Conservation (phyloP, 208 protist species). For the Kentomonas sorsogonicus region DNA sequence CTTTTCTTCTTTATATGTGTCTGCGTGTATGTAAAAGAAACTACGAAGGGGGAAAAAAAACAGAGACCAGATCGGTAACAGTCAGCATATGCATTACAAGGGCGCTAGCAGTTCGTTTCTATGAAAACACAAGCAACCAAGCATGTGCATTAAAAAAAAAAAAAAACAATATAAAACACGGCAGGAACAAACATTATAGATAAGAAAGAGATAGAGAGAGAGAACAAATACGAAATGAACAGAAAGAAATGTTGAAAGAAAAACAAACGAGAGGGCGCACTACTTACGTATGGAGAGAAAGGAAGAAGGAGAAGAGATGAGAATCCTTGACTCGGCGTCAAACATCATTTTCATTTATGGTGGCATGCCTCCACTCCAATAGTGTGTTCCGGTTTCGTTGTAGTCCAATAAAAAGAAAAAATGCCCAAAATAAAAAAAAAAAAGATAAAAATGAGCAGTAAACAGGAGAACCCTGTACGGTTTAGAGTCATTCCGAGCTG, state of each 20-base stretch:
- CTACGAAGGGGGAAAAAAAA: not conserved
- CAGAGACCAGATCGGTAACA: too few relatives aligned
- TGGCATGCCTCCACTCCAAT: too few relatives aligned
- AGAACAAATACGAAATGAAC: not conserved
- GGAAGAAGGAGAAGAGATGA: not conserved
- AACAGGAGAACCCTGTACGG: too few relatives aligned
- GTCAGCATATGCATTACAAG: too few relatives aligned
- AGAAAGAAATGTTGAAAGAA: conserved; percentile 6
- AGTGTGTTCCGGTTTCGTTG: too few relatives aligned
- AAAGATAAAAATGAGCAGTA: too few relatives aligned
- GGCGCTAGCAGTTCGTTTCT: not conserved
- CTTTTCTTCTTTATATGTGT: not conserved
- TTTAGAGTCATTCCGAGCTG: conserved; percentile 1
- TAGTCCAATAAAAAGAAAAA: too few relatives aligned
- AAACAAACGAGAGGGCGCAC: conserved; percentile 3
- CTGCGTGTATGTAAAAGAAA: not conserved
- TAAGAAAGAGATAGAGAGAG: conserved; percentile 1
- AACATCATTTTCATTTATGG: too few relatives aligned
- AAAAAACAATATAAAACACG: conserved; percentile 9
- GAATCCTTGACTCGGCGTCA: not conserved
- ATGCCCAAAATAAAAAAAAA: too few relatives aligned
- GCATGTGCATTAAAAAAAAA: conserved; percentile 6
- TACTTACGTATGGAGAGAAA: conserved; percentile 12
- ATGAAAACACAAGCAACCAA: not conserved
- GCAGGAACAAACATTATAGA: conserved; percentile 8